Conservation (phyloP, 306 rosid species). For the Purshia tridentata region DNA sequence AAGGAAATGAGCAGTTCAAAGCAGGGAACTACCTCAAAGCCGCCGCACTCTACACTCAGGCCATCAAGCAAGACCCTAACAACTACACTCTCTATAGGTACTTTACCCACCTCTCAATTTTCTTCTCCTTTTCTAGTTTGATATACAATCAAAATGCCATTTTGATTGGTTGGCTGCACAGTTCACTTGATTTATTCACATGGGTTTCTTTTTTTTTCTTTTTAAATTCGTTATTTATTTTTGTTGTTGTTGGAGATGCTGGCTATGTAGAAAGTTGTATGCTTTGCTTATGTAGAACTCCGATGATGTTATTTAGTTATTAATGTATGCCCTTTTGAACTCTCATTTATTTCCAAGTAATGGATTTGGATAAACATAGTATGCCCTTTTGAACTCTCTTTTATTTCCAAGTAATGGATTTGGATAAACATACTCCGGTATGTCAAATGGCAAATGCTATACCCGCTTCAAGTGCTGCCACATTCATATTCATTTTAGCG, state of each 20-base stretch:
- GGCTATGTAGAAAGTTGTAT: not conserved
- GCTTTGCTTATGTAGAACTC: not conserved
- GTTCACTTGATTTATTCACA: conserved; percentile 3
- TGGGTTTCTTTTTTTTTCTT: not conserved
- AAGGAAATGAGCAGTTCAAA: conserved; percentile 89
- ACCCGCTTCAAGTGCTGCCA: not conserved
- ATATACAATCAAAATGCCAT: not conserved
- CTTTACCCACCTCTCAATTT: conserved; percentile 8
- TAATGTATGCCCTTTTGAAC: not conserved
- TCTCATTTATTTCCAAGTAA: not conserved
- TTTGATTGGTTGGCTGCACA: not conserved
- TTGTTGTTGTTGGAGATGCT: not conserved
- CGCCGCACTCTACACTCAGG: conserved; percentile 95
- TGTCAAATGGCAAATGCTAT: not conserved
- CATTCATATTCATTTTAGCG: not conserved
- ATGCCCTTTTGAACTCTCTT: not conserved
- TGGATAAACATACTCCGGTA: not conserved
- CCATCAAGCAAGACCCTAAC: conserved; percentile 86
- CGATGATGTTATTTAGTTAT: not conserved
- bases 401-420: not conserved
- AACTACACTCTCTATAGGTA: conserved; percentile 91
- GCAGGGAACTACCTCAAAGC: conserved; percentile 91
- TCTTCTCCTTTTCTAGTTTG: not conserved
- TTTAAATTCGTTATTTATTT: not conserved
- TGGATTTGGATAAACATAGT: not conserved